Evolutionary conservation across 768 basidiomycete genomes (phyloP).

Genomic region (Suillus clintonianus): DNA sequence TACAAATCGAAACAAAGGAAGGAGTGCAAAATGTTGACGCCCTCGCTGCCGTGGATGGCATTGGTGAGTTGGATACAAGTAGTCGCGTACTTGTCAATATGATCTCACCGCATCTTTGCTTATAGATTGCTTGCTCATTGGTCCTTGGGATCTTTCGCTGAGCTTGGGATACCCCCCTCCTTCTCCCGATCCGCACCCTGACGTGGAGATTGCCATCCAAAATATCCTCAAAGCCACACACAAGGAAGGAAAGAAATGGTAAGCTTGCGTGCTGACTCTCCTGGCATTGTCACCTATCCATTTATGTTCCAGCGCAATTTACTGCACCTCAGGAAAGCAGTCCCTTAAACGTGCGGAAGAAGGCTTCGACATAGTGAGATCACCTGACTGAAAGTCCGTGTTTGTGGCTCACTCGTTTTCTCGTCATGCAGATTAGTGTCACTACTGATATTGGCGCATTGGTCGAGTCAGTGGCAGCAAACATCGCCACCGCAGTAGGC

Average conservation of each 20-base stretch:
- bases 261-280: slow-evolving; percentile 7
- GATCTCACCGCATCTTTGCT: background rate
- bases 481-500: slow-evolving; percentile 22
- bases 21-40: slow-evolving; percentile 59
- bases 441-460: slow-evolving; percentile 47
- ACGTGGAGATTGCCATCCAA: slow-evolving; percentile 62
- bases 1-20: slow-evolving; percentile 69
- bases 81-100: background rate
- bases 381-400: slow-evolving; percentile 15
- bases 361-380: slow-evolving; percentile 54
- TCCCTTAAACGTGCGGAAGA: slow-evolving; percentile 45
- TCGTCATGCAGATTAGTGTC: slow-evolving; percentile 46
- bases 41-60: slow-evolving; percentile 62
- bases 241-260: slow-evolving; percentile 66
- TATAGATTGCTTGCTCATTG: slow-evolving; percentile 58
- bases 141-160: slow-evolving; percentile 69
- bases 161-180: slow-evolving; percentile 61
- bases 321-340: slow-evolving; percentile 47
- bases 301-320: slow-evolving; percentile 43
- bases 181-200: slow-evolving; percentile 63
- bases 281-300: background rate
- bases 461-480: slow-evolving; percentile 32
- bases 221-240: slow-evolving; percentile 52
- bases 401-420: slow-evolving; percentile 5
- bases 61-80: slow-evolving; percentile 42